These are phyloP conservation scores for Termitomyces sp. DNA, from an alignment of 768 basidiomycete genomes.

Conservation along the genomic window DNA sequence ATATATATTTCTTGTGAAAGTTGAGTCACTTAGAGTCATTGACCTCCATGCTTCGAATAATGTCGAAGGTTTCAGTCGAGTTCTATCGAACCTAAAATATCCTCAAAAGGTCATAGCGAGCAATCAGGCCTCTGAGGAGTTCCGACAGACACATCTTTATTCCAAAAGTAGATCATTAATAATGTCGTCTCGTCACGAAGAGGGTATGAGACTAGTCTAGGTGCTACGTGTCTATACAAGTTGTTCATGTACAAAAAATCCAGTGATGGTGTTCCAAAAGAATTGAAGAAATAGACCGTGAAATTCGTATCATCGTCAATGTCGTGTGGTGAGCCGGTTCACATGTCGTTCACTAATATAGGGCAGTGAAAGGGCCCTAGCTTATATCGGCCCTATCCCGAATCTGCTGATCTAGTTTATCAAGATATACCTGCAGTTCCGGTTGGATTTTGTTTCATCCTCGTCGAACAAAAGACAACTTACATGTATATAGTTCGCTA, in stretches of 20 bases:
- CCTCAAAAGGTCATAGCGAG: too few species aligned
- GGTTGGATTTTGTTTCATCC: background rate
- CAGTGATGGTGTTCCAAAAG: too few species aligned
- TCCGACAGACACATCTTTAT: too few species aligned
- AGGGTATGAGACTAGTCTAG: too few species aligned
- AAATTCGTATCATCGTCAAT: background rate
- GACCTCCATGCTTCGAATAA: too few species aligned
- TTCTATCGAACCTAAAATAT: too few species aligned
- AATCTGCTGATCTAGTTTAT: background rate
- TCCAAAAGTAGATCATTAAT: background rate
- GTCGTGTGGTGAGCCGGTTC: background rate
- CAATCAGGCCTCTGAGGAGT: too few species aligned
- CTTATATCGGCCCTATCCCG: background rate
- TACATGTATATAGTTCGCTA: background rate
- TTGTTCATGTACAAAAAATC: background rate
- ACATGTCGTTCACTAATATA: background rate
- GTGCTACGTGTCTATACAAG: background rate
- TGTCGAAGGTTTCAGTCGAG: too few species aligned
- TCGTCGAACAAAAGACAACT: background rate
- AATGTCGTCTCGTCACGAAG: background rate
- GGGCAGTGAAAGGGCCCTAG: too few species aligned
- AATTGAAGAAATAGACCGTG: background rate
- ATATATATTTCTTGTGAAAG: too few species aligned
- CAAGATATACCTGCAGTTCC: background rate
- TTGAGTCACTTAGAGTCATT: background rate